Percentiles rank a stretch among this genome's conserved stretches.
These are phyloP conservation scores for Onygenales sp. DNA, from an alignment of 2,329 filamentous ascomycete genomes.

Conservation along the genomic window DNA sequence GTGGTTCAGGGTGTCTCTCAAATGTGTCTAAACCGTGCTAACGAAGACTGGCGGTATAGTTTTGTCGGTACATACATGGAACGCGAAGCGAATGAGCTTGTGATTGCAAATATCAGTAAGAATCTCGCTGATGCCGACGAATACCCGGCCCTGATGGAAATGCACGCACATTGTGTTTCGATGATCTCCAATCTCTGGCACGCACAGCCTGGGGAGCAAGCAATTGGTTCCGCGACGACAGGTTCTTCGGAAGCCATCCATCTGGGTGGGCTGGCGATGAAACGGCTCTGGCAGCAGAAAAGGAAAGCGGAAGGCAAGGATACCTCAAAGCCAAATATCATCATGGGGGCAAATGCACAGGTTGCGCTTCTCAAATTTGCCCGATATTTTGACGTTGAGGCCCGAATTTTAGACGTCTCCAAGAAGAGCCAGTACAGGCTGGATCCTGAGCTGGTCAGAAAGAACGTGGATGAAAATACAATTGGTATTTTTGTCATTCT, in stretches of 20 bases:
- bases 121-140: conserved; percentile 64
- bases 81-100: conserved; percentile 52
- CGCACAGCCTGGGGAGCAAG: conserved; percentile 50
- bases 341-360: conserved; percentile 67
- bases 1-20: not conserved
- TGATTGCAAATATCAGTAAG: conserved; percentile 60
- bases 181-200: conserved; percentile 62
- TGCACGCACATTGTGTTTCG: conserved; percentile 58
- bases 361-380: conserved; percentile 66
- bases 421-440: conserved; percentile 52
- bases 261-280: conserved; percentile 63
- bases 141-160: conserved; percentile 50
- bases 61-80: conserved; percentile 69
- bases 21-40: not conserved
- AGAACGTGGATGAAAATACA: conserved; percentile 66
- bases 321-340: conserved; percentile 56
- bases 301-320: conserved; percentile 53
- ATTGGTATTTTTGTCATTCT: conserved; percentile 68
- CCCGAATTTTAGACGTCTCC: conserved; percentile 54
- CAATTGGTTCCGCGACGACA: conserved; percentile 60
- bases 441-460: conserved; percentile 53
- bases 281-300: conserved; percentile 62
- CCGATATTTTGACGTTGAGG: conserved; percentile 64
- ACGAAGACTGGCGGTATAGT: conserved; percentile 23
- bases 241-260: conserved; percentile 64